Evolutionary conservation across 2,329 filamentous ascomycete genomes (phyloP).

Genomic region (Colletotrichum camelliae): DNA sequence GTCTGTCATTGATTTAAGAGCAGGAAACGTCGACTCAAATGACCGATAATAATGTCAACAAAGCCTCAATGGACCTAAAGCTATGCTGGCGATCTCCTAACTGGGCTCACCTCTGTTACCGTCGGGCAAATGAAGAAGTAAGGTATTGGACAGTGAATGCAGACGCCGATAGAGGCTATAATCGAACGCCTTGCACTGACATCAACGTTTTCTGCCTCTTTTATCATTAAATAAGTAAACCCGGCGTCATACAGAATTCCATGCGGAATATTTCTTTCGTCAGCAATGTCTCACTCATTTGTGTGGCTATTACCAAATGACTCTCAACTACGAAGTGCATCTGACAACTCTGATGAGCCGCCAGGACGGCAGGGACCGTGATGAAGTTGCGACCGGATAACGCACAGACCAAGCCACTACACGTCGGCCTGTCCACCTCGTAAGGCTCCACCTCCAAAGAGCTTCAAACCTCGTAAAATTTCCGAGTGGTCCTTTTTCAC

Average conservation of each 20-base stretch:
- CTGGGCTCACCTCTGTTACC: not conserved
- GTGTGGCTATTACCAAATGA: not conserved
- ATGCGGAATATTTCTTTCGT: not conserved
- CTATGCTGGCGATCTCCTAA: not conserved
- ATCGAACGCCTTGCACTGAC: not conserved
- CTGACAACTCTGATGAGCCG: not conserved
- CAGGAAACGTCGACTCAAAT: not conserved
- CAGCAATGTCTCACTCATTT: not conserved
- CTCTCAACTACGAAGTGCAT: not conserved
- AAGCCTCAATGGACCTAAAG: not conserved
- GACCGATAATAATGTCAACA: not conserved
- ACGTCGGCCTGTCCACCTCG: not conserved
- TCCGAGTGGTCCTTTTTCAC: not conserved
- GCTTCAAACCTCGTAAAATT: conserved; percentile 20
- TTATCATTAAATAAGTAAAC: not conserved
- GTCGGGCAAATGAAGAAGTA: not conserved
- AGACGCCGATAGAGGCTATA: not conserved
- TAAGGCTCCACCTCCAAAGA: conserved; percentile 16
- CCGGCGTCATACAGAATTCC: not conserved
- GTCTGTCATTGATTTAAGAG: not conserved
- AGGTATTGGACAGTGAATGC: not conserved
- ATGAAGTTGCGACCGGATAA: not conserved
- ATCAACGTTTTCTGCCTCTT: not conserved
- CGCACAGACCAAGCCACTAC: conserved; percentile 15
- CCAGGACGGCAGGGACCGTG: not conserved